Evolutionary conservation across 2,329 filamentous ascomycete species (phyloP).

Genomic region (Trichophyton schoenleinii): DNA sequence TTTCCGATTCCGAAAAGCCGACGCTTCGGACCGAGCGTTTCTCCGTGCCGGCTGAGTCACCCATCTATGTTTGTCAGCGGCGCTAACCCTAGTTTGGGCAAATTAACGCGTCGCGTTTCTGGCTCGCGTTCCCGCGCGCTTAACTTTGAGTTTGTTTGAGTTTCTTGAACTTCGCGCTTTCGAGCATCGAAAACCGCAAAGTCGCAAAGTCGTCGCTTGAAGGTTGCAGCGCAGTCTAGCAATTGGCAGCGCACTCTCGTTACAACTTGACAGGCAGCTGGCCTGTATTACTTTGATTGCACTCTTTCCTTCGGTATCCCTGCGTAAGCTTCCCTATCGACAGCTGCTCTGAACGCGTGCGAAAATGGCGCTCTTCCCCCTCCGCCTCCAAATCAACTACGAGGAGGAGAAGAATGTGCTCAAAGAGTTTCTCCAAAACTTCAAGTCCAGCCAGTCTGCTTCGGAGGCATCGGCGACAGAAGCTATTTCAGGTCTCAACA

Average conservation of each 20-base stretch:
- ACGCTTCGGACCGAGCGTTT: conserved; percentile 21
- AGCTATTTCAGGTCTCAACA: conserved; percentile 70
- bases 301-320: background rate
- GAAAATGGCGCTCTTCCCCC: conserved; percentile 74
- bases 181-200: background rate
- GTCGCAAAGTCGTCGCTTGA: background rate
- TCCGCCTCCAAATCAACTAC: conserved; percentile 72
- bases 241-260: background rate
- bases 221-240: background rate
- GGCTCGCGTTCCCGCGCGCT: background rate
- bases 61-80: background rate
- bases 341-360: background rate
- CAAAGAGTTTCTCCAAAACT: conserved; percentile 73
- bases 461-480: conserved; percentile 57
- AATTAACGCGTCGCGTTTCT: conserved; percentile 11
- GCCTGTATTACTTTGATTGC: no score
- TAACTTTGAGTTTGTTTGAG: background rate
- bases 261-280: no score
- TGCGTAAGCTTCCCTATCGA: background rate
- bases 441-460: conserved; percentile 63
- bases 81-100: conserved; percentile 9
- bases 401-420: conserved; percentile 67
- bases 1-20: conserved; percentile 14
- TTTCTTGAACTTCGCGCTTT: background rate
- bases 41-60: conserved; percentile 20